Base-by-base conservation (phyloP, 306 rosid species). In the Sindora glabra region DNA sequence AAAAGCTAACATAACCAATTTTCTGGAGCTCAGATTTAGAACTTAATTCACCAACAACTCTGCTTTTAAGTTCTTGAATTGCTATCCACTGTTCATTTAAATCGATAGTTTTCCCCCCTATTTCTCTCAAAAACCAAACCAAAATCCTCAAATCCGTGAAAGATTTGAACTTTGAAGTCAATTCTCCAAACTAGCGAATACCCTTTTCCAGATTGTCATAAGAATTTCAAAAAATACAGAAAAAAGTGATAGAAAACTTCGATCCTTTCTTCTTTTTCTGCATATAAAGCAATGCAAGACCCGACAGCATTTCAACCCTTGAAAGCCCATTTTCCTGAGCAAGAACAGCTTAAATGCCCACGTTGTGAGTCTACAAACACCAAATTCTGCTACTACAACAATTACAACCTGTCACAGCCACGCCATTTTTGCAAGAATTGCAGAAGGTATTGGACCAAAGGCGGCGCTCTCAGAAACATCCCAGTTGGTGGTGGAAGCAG, bases 401-500 rank as follows among this genome's bases (percentile, higher is more conserved):
- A 90, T 80, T 90, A 90, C 76, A 90, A 90, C 45, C 97, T 90
- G 61, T 86, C 95, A 1, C 97, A 90, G 94, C 97, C 97, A 0
- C 97, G 97, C 48, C 90, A 90, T 69, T 90, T 86, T n/a, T 90
- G 97, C 79, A 90, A 90, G 83, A 90, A 80, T 49, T 90, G 97
- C 69, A 71, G 75, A 63, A 64, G 97, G 68, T 90, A 90, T 73
- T 90, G 97, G 97, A 90, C 97, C 68, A 90, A 86, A 74, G 97
- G 97, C 10, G 97, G 97, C 12, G 64, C 97, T 14, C 78, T 90
- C 4, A 68, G 97, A 14, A 90, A 90, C 83, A 86, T 90, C 38
- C 97, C 97, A 2, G 77, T 90, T 25, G 97, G 97, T 0, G 97
- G 97, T 15, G 97, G 97, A 50, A 84, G 70, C 71, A 56, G 97